phyloP scores from a whole-genome alignment of 1,284 basidiomycete genomes.

The Fistulinella cinereoalba region DNA sequence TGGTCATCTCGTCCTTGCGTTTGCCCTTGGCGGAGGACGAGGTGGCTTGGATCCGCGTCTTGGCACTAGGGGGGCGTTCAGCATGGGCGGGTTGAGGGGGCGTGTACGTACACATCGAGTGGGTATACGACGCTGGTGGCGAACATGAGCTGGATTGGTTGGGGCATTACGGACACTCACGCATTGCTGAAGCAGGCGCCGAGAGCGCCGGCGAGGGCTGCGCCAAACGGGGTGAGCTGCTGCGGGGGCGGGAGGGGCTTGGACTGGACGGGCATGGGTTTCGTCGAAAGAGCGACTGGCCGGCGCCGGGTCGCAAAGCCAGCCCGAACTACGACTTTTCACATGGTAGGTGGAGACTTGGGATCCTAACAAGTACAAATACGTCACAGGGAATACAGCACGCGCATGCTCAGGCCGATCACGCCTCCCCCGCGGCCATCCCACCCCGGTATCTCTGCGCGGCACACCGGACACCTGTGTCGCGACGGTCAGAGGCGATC shows the following conservation, averaged over 20 bases:
- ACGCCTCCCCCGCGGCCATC: conserved; percentile 64
- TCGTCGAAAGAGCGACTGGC: background rate
- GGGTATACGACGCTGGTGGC: conserved; percentile 95
- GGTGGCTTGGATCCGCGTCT: conserved; percentile 90
- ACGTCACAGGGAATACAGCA: conserved; percentile 41
- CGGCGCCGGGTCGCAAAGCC: background rate
- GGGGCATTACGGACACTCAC: conserved; percentile 52
- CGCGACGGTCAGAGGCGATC: background rate
- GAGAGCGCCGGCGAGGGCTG: conserved; percentile 92
- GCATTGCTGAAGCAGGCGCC: conserved; percentile 92
- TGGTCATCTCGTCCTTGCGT: conserved; percentile 53
- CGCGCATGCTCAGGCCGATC: conserved; percentile 52
- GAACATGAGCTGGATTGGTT: too few species aligned
- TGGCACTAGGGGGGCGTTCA: conserved; percentile 57
- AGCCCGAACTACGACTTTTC: background rate
- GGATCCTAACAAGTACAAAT: conserved; percentile 28
- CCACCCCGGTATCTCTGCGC: conserved; percentile 59
- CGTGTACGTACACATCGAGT: conserved; percentile 76
- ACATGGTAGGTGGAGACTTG: too few species aligned
- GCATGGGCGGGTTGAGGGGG: background rate
- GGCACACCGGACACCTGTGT: conserved; percentile 61
- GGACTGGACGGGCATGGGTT: conserved; percentile 34
- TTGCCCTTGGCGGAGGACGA: conserved; percentile 48
- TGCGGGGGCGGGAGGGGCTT: conserved; percentile 17
- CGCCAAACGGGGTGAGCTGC: conserved; percentile 87